Conservation (phyloP, 1,284 basidiomycete species). For the Leccinum pachyderme region DNA sequence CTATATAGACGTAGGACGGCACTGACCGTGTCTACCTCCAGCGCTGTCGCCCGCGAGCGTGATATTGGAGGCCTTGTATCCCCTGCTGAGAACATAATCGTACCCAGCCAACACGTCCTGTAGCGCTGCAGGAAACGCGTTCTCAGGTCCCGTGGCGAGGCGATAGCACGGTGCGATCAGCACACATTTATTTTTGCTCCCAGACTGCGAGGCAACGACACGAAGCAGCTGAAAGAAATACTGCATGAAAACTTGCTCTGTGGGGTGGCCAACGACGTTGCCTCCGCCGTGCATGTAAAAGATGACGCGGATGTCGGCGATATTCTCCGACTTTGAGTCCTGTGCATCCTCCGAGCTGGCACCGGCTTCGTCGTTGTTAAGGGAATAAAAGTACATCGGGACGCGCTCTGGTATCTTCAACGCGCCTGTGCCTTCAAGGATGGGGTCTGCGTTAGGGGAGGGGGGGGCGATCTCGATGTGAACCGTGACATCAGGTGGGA, state of each 20-base stretch:
- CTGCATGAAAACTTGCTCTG: background rate
- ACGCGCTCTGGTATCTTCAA: constrained; percentile 22
- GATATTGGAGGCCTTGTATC: constrained; percentile 22
- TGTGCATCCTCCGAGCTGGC: too few relatives aligned
- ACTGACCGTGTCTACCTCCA: constrained; percentile 25
- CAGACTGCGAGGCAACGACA: constrained; percentile 2
- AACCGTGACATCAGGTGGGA: constrained; percentile 19
- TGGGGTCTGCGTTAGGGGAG: constrained; percentile 10
- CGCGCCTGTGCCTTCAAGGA: constrained; percentile 1
- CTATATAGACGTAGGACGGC: too few relatives aligned
- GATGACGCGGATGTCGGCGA: constrained; percentile 15
- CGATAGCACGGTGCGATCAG: constrained; percentile 26
- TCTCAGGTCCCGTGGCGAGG: constrained; percentile 23
- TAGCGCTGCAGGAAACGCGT: constrained; percentile 25
- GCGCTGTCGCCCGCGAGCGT: constrained; percentile 26
- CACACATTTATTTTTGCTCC: constrained; percentile 2
- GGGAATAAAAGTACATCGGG: constrained; percentile 23
- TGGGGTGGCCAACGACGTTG: constrained; percentile 24
- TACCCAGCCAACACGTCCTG: constrained; percentile 29
- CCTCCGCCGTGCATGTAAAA: constrained; percentile 29
- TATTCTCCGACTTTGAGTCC: background rate
- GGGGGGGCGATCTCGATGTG: constrained; percentile 24
- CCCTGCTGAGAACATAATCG: constrained; percentile 23
- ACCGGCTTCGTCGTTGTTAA: background rate
- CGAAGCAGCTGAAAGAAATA: constrained; percentile 19